phyloP scores from a whole-genome alignment of 2,329 filamentous ascomycete genomes.

The Aspergillus flavus region DNA sequence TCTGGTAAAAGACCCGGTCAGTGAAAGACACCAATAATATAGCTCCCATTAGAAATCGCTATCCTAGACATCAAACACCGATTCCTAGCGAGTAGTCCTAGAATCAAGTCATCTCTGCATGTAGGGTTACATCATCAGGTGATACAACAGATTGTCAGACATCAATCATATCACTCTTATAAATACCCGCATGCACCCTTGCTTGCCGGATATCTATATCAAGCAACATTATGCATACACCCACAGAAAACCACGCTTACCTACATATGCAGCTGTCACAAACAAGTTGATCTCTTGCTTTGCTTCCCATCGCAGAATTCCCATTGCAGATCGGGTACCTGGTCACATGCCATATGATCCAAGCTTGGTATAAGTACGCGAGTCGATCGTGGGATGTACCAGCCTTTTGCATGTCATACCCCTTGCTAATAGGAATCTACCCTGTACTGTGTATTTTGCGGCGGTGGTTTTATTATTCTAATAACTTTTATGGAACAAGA shows the following conservation, averaged over 20 bases:
- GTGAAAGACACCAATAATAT: background rate
- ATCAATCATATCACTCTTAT: background rate
- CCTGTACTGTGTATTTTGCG: no score
- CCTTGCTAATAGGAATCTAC: no score
- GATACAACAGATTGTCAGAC: background rate
- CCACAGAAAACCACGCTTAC: background rate
- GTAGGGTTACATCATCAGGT: background rate
- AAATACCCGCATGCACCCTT: background rate
- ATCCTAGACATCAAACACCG: background rate
- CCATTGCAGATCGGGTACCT: background rate
- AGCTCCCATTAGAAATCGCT: background rate
- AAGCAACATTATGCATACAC: background rate
- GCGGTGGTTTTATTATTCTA: no score
- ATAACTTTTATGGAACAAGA: no score
- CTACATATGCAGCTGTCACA: background rate
- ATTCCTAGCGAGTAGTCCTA: background rate
- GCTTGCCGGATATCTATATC: background rate
- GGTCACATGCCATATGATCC: background rate
- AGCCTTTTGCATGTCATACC: no score
- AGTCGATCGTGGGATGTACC: no score
- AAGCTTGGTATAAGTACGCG: no score
- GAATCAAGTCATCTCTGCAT: background rate
- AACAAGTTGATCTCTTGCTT: background rate
- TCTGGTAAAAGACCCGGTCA: background rate
- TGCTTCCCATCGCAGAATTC: background rate